Conservation (phyloP, 192 early-diverging fungal species). For the Gaertneriomyces semiglobifer region DNA sequence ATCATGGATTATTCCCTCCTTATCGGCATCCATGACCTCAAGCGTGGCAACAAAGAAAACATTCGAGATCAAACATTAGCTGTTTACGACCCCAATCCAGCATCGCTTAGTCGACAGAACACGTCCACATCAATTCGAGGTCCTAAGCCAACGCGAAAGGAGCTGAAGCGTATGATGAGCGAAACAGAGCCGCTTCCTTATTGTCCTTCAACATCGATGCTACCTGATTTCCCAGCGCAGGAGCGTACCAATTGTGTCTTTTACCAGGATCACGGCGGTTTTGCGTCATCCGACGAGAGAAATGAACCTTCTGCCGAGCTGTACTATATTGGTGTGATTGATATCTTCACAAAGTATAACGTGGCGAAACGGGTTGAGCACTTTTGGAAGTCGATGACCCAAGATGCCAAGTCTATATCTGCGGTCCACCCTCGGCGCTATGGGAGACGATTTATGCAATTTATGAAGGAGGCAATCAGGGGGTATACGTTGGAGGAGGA, state of each 20-base stretch:
- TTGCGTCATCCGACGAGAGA: constrained; percentile 67
- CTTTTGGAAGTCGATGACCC: constrained; percentile 76
- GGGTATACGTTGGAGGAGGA: constrained; percentile 23
- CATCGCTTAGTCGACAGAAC: constrained; percentile 1
- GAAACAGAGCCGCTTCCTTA: constrained; percentile 59
- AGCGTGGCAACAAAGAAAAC: constrained; percentile 79
- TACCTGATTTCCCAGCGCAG: constrained; percentile 54
- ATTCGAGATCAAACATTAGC: constrained; percentile 88
- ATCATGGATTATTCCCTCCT: constrained; percentile 99
- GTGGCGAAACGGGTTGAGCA: constrained; percentile 84
- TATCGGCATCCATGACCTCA: constrained; percentile 85
- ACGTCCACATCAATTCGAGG: not conserved
- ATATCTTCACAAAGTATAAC: constrained; percentile 95
- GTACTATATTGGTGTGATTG: constrained; percentile 97
- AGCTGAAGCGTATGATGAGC: constrained; percentile 37
- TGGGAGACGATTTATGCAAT: constrained; percentile 83
- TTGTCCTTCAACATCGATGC: constrained; percentile 46
- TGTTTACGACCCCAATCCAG: constrained; percentile 67
- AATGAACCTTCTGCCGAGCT: constrained; percentile 58
- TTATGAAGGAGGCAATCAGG: constrained; percentile 62
- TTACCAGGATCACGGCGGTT: constrained; percentile 89
- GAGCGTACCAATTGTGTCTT: constrained; percentile 77
- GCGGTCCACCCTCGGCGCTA: constrained; percentile 83
- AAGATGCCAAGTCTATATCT: constrained; percentile 71
- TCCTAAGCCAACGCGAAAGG: constrained; percentile 3